A percentile compares a stretch with the other conserved stretches of the same genome.
Evolutionary conservation across 768 basidiomycete genomes (phyloP).

Genomic region (Imleria badia): DNA sequence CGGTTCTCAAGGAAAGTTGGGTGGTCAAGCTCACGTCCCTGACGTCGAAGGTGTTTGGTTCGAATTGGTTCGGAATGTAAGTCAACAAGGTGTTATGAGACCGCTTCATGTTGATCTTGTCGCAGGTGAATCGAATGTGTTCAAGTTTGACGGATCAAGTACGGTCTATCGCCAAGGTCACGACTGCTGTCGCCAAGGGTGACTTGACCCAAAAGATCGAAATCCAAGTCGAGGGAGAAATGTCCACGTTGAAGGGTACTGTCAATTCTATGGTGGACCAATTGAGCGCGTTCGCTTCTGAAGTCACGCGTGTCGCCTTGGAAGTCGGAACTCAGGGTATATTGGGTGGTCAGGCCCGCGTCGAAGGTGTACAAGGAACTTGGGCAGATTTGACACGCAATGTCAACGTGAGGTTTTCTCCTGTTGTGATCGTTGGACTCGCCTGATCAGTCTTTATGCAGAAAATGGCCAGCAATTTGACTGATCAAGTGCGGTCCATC

Average conservation of each 20-base stretch:
- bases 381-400: constrained; percentile 90
- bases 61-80: constrained; percentile 73
- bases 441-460: constrained; percentile 26
- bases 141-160: constrained; percentile 78
- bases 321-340: constrained; percentile 92
- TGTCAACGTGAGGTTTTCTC: constrained; percentile 64
- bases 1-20: constrained; percentile 85
- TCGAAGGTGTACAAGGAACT: constrained; percentile 89
- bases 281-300: constrained; percentile 80
- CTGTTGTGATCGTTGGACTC: neutral
- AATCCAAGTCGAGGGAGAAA: constrained; percentile 86
- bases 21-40: constrained; percentile 84
- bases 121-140: constrained; percentile 77
- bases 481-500: constrained; percentile 87
- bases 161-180: constrained; percentile 80
- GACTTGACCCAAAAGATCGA: constrained; percentile 93
- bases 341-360: constrained; percentile 86
- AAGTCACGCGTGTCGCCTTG: constrained; percentile 79
- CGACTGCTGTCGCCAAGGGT: constrained; percentile 87
- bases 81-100: constrained; percentile 15
- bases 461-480: constrained; percentile 88
- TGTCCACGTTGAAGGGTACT: constrained; percentile 78
- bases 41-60: constrained; percentile 94
- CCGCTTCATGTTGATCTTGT: constrained; percentile 8
- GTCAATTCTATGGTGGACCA: constrained; percentile 97